Conservation (phyloP, 805 yeast genomes). For the Starmerella gropengiesseri region DNA sequence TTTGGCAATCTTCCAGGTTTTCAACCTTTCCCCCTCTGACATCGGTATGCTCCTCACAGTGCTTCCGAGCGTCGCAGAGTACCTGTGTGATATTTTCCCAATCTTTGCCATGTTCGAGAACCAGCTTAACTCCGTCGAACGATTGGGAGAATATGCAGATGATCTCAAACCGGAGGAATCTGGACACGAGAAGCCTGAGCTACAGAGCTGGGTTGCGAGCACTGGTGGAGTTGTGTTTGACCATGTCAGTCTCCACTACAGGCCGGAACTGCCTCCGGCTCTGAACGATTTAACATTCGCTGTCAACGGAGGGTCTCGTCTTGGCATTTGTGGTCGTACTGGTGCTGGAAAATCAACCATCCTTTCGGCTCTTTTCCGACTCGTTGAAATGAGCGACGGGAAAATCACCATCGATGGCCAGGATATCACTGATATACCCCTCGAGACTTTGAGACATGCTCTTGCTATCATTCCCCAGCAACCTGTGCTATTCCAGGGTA, state of each 20-base stretch:
- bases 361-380: constrained; percentile 58
- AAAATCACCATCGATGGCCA: constrained; percentile 53
- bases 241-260: constrained; percentile 47
- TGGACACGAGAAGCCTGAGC: constrained; percentile 37
- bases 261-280: constrained; percentile 54
- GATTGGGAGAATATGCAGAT: constrained; percentile 53
- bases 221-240: constrained; percentile 46
- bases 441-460: constrained; percentile 54
- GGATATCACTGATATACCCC: constrained; percentile 51
- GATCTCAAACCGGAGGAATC: constrained; percentile 44
- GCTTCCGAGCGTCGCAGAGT: constrained; percentile 41
- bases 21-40: constrained; percentile 48
- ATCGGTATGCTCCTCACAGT: constrained; percentile 58
- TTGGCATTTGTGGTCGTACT: constrained; percentile 82
- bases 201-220: constrained; percentile 45
- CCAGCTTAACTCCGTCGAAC: constrained; percentile 62
- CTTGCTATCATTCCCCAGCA: constrained; percentile 80
- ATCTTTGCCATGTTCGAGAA: constrained; percentile 59
- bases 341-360: constrained; percentile 81
- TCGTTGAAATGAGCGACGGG: constrained; percentile 47
- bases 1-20: constrained; percentile 47
- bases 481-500: constrained; percentile 72
- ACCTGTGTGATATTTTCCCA: constrained; percentile 48
- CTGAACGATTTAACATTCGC: constrained; percentile 43
- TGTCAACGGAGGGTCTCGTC: constrained; percentile 48